Evolutionary conservation across 2,329 filamentous ascomycete genomes (phyloP).

Genomic region (Fusarium graminum): DNA sequence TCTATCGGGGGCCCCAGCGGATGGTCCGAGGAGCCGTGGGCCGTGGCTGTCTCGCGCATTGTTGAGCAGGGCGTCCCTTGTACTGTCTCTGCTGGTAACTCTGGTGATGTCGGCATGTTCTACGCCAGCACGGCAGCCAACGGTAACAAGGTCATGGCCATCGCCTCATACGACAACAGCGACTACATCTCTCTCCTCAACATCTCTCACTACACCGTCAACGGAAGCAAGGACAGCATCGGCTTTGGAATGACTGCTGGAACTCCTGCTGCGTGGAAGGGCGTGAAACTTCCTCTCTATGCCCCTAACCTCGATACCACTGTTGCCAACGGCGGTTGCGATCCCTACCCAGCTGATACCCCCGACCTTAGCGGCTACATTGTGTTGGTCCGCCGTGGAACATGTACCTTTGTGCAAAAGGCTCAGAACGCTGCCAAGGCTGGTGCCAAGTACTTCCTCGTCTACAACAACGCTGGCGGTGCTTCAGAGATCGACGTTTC

Average conservation of each 20-base stretch:
- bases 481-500: slow-evolving; percentile 24
- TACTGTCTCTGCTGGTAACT: slow-evolving; percentile 66
- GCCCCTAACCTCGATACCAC: slow-evolving; percentile 63
- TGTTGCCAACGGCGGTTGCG: slow-evolving; percentile 64
- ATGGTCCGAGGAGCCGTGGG: slow-evolving; percentile 66
- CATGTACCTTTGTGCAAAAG: slow-evolving; percentile 69
- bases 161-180: slow-evolving; percentile 65
- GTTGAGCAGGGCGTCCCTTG: slow-evolving; percentile 66
- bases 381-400: slow-evolving; percentile 71
- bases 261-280: slow-evolving; percentile 58
- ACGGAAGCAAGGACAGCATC: slow-evolving; percentile 48
- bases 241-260: slow-evolving; percentile 60
- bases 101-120: slow-evolving; percentile 61
- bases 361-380: slow-evolving; percentile 70
- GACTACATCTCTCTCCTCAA: slow-evolving; percentile 59
- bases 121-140: slow-evolving; percentile 64
- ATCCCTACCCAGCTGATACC: slow-evolving; percentile 63
- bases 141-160: slow-evolving; percentile 61
- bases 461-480: slow-evolving; percentile 67
- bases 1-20: slow-evolving; percentile 65
- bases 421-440: slow-evolving; percentile 63
- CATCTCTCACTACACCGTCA: slow-evolving; percentile 58
- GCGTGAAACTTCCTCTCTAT: slow-evolving; percentile 63
- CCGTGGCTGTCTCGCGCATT: slow-evolving; percentile 64
- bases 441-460: slow-evolving; percentile 71